These are phyloP conservation scores for Calonectria hongkongensis DNA, from an alignment of 2,329 filamentous ascomycete genomes.

Conservation along the genomic window DNA sequence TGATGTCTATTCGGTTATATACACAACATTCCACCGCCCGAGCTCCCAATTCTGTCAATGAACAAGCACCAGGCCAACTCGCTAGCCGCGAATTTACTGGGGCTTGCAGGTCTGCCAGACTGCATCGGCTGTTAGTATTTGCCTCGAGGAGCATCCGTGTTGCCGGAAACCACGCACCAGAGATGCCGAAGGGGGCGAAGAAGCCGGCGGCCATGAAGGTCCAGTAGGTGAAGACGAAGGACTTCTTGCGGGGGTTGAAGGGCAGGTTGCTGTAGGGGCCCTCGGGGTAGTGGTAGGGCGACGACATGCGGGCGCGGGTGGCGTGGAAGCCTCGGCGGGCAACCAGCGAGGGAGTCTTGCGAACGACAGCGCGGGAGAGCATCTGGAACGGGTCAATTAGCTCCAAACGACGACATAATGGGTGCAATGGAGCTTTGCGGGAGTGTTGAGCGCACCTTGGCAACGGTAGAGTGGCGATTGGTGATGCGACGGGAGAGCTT, in stretches of 20 bases:
- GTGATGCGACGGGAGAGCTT: conserved; percentile 50
- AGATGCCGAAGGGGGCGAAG: conserved; percentile 77
- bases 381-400: conserved; percentile 78
- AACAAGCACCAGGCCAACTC: conserved; percentile 40
- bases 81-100: conserved; percentile 55
- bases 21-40: conserved; percentile 55
- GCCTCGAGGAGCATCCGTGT: conserved; percentile 32
- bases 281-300: conserved; percentile 99
- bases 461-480: conserved; percentile 53
- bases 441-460: conserved; percentile 52
- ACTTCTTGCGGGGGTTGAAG: conserved; percentile 95
- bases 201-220: conserved; percentile 77
- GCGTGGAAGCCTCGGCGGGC: conserved; percentile 96
- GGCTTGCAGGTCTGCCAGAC: conserved; percentile 69
- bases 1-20: conserved; percentile 60
- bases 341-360: conserved; percentile 80
- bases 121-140: conserved; percentile 56
- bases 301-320: conserved; percentile 88
- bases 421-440: conserved; percentile 34
- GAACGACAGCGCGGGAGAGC: conserved; percentile 83
- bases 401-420: conserved; percentile 29
- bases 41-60: conserved; percentile 48
- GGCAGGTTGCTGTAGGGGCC: conserved; percentile 95
- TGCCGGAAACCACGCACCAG: conserved; percentile 68
- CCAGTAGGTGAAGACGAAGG: conserved; percentile 91